Evolutionary conservation across 805 yeast species (phyloP), one percentile per base, ranked within the genome.

Genomic region (Hanseniaspora jakobsenii): DNA sequence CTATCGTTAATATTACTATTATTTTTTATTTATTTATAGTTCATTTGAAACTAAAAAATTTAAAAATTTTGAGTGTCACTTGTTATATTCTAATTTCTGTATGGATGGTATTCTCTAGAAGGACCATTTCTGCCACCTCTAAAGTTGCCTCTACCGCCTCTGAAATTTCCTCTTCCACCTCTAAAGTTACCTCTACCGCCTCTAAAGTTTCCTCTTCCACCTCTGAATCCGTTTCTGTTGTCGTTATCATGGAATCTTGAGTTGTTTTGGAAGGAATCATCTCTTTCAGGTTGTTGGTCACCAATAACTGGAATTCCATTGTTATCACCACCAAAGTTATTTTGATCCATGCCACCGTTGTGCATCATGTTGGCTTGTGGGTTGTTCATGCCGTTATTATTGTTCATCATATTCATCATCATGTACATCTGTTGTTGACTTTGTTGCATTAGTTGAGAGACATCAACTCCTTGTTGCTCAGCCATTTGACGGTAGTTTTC

Each of bases 401-500:
- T 53, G 37, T 42, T 52, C 39, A 48, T 54, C 28, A 59, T 58
- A 31, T 53, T 57, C 59, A 54, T 54, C 62, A 58, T 58, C 52
- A 55, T 57, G 35, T 51, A 59, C 61, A 52, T 56, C 47, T 57
- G 64, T 47, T 57, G 66, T 61, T 56, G 59, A 49, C 55, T 63
- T 50, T 52, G 64, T 46, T 54, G 60, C 43, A 55, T 57, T 56
- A 57, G 53, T 49, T 60, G 63, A 30, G 55, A 49, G 37, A 59
- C 58, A 47, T 59, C 62, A 39, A 57, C 55, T 34, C 64, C 64
- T 13, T 63, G 57, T 44, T 58, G 61, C 47, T 58, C 62, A 35
- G 59, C 63, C 52, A 54, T 51, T 41, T 60, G 65, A 44, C 58
- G 55, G 47, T 55, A 56, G 50, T 72, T 73, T 51, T 70, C 73